Conservation (phyloP, 768 basidiomycete genomes). For the Naganishia vaughanmartiniae region DNA sequence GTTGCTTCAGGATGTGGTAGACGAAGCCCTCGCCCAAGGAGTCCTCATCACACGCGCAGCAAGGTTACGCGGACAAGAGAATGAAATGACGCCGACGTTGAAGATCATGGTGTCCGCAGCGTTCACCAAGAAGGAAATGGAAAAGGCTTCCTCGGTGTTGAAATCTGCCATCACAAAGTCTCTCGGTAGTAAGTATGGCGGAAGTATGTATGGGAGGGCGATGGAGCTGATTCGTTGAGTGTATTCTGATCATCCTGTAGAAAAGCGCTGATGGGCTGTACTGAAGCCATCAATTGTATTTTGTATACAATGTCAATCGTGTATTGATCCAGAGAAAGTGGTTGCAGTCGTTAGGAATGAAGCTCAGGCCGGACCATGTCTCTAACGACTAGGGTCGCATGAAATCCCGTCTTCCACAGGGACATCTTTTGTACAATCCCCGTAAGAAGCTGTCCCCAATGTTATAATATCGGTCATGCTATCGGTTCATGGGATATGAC, state of each 20-base stretch:
- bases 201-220: slow-evolving; percentile 19
- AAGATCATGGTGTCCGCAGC: slow-evolving; percentile 76
- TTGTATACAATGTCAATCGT: neutral
- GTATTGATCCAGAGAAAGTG: neutral
- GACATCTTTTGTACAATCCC: too few relatives aligned
- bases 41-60: slow-evolving; percentile 83
- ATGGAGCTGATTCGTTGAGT: slow-evolving; percentile 21
- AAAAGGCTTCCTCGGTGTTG: slow-evolving; percentile 76
- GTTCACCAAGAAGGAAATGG: slow-evolving; percentile 81
- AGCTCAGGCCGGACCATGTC: too few relatives aligned
- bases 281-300: neutral
- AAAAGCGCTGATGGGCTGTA: slow-evolving; percentile 14
- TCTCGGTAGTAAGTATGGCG: slow-evolving; percentile 55
- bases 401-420: too few relatives aligned
- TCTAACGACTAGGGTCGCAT: too few relatives aligned
- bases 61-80: slow-evolving; percentile 77
- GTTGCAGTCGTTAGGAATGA: too few relatives aligned
- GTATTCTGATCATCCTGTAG: slow-evolving; percentile 16
- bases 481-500: neutral
- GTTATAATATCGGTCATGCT: too few relatives aligned
- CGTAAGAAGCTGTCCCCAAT: too few relatives aligned
- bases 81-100: slow-evolving; percentile 78
- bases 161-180: slow-evolving; percentile 74
- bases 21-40: slow-evolving; percentile 73
- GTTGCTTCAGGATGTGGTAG: slow-evolving; percentile 85